Percentiles rank a stretch among this genome's conserved stretches.
These are phyloP conservation scores for Penicillium paneum DNA, from an alignment of 2,329 filamentous ascomycete species.

Conservation along the genomic window DNA sequence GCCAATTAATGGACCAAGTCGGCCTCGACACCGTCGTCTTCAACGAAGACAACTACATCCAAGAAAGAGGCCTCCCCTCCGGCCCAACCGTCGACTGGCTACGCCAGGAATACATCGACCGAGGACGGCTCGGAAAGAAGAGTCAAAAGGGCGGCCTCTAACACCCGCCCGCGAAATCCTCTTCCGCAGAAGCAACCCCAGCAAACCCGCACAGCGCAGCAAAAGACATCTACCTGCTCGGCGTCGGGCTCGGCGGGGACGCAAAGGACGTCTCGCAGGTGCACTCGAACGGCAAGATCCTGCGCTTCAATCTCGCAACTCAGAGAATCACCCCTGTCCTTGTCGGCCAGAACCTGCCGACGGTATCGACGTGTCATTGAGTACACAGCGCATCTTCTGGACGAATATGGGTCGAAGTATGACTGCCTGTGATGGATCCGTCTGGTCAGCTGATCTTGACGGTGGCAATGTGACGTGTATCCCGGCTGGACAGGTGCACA, in stretches of 20 bases:
- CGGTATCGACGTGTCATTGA: conserved; percentile 42
- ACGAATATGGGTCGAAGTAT: conserved; percentile 49
- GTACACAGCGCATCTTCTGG: conserved; percentile 46
- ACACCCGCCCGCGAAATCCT: conserved; percentile 22
- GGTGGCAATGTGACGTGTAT: conserved; percentile 48
- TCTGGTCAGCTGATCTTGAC: conserved; percentile 49
- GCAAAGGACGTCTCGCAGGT: conserved; percentile 13
- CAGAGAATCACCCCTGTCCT: conserved; percentile 14
- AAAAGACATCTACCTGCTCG: conserved; percentile 23
- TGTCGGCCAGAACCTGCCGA: conserved; percentile 36
- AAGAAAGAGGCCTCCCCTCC: conserved; percentile 44
- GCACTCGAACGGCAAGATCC: conserved; percentile 16
- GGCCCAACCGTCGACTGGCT: conserved; percentile 45
- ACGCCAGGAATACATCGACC: conserved; percentile 44
- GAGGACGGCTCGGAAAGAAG: conserved; percentile 46
- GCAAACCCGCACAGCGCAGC: conserved; percentile 3
- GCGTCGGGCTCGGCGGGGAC: conserved; percentile 25
- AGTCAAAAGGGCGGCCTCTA: conserved; percentile 41
- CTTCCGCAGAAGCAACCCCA: conserved; percentile 6
- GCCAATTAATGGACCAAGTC: conserved; percentile 48
- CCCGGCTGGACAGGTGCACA: conserved; percentile 46
- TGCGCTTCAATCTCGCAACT: conserved; percentile 16
- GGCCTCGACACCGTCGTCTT: conserved; percentile 54
- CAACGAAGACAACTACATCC: conserved; percentile 54
- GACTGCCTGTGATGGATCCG: conserved; percentile 41